Evolutionary conservation across 768 basidiomycete species (phyloP).

Genomic region (Pulveroboletus sp.): DNA sequence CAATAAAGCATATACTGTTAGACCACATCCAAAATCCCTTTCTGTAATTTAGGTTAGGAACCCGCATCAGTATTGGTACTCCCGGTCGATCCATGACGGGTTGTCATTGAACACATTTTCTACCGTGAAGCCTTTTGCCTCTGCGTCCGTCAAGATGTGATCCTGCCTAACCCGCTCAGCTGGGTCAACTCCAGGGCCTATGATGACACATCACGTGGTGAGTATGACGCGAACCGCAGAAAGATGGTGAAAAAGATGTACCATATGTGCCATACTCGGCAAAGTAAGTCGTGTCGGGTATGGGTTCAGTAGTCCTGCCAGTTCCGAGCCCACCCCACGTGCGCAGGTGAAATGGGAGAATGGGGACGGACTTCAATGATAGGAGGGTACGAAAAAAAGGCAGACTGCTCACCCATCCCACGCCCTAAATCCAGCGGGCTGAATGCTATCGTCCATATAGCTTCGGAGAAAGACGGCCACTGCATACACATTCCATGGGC

Average conservation of each 20-base stretch:
- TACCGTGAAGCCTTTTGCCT: constrained; percentile 36
- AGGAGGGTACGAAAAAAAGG: no score
- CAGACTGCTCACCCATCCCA: constrained; percentile 33
- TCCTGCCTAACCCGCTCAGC: constrained; percentile 43
- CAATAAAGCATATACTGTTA: no score
- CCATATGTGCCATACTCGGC: constrained; percentile 58
- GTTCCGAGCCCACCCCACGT: constrained; percentile 32
- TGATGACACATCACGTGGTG: not conserved
- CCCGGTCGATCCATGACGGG: constrained; percentile 56
- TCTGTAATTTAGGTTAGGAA: no score
- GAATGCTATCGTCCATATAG: constrained; percentile 57
- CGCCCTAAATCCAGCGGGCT: constrained; percentile 49
- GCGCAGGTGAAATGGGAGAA: no score
- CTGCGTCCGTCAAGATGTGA: constrained; percentile 39
- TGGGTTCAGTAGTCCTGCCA: constrained; percentile 45
- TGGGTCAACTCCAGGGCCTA: constrained; percentile 53
- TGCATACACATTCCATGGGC: constrained; percentile 64
- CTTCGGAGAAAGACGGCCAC: constrained; percentile 52
- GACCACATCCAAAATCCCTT: no score
- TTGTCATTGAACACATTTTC: constrained; percentile 48
- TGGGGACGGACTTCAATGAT: no score
- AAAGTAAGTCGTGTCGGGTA: constrained; percentile 54
- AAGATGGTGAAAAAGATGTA: constrained; percentile 14
- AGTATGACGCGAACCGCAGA: not conserved
- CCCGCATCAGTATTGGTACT: constrained; percentile 35